Evolutionary conservation across 306 rosid species (phyloP), one percentile per base, ranked within the genome.

Genomic region (Pterocarpus macrocarpus): DNA sequence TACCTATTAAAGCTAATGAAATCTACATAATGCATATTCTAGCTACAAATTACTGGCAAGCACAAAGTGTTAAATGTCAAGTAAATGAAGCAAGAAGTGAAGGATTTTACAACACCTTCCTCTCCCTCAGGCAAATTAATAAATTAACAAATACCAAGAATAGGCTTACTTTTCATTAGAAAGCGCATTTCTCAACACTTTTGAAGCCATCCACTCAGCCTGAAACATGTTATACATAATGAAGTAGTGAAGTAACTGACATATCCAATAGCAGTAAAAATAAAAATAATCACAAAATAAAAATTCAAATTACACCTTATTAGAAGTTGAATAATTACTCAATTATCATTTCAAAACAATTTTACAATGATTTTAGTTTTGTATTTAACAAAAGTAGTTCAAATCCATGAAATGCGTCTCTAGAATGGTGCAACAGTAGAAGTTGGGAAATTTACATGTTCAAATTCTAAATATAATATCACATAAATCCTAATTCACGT

Each of bases 171-270:
- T 95, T 84, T 95, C 99, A 87, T 95, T 84, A 39, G 97, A 91
- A 78, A 95, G 99, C 87, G 93, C 99, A 66, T 93, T 95, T 84
- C 99, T 85, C 81, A 95, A 85, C 57, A 95, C 99, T 89, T 95
- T 98, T 5, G 99, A 98, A 79, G 99, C 99, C 99, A 95, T 95
- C 99, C 98, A 95, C 90, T 95, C 99, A 22, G 99, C 99, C 99
- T 95, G 90, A 88, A 85, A 81, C 55, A 79, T 64, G 64, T 3
- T 44, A 64, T 34, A 85, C 77, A 85, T 71, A 11, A 81, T n/a
- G n/a, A n/a, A n/a, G n/a, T n/a, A n/a, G n/a, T 68, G 35, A 49
- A 66, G 66, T 84, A 74, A 81, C 63, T 80, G 44, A 72, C 33
- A 87, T 47, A 71, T 71, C 79, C 71, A 36, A 33, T 49, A 44